Evolutionary conservation across 2,329 filamentous ascomycete species (phyloP).

Genomic region (Knoxdaviesia capensis): DNA sequence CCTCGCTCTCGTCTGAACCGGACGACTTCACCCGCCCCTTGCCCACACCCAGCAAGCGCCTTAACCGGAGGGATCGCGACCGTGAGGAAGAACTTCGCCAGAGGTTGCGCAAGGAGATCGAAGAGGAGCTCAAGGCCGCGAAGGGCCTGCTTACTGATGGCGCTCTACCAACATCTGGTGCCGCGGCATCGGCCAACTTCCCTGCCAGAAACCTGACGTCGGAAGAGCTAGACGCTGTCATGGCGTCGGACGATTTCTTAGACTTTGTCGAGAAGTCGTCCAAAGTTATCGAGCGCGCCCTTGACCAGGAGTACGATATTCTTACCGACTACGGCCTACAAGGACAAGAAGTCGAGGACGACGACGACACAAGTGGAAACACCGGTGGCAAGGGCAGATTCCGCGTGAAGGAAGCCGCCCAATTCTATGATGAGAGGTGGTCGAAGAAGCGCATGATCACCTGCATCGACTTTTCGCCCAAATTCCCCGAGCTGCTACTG

Average conservation of each 20-base stretch:
- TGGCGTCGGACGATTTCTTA: conserved; percentile 78
- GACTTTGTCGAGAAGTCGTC: conserved; percentile 91
- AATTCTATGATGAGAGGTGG: conserved; percentile 91
- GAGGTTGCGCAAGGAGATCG: conserved; percentile 71
- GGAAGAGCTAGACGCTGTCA: conserved; percentile 80
- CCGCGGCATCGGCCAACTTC: conserved; percentile 29
- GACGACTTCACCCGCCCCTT: conserved; percentile 35
- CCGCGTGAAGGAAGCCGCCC: conserved; percentile 67
- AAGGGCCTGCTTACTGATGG: conserved; percentile 37
- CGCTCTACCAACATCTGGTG: conserved; percentile 14
- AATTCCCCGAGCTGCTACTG: conserved; percentile 81
- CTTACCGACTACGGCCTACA: conserved; percentile 83
- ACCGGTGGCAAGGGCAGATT: conserved; percentile 50
- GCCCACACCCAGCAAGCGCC: conserved; percentile 46
- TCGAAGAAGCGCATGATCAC: conserved; percentile 97
- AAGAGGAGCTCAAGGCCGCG: conserved; percentile 68
- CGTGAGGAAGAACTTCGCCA: conserved; percentile 77
- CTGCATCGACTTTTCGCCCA: conserved; percentile 84
- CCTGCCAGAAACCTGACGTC: conserved; percentile 60
- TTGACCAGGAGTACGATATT: conserved; percentile 94
- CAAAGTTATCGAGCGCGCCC: conserved; percentile 86
- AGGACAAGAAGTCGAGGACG: conserved; percentile 55
- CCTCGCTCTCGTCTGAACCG: conserved; percentile 37
- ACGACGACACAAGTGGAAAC: conserved; percentile 58
- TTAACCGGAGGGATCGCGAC: conserved; percentile 61